These are phyloP conservation scores for Lophiostoma macrostomum DNA, from an alignment of 495 filamentous ascomycete genomes.

Conservation along the genomic window DNA sequence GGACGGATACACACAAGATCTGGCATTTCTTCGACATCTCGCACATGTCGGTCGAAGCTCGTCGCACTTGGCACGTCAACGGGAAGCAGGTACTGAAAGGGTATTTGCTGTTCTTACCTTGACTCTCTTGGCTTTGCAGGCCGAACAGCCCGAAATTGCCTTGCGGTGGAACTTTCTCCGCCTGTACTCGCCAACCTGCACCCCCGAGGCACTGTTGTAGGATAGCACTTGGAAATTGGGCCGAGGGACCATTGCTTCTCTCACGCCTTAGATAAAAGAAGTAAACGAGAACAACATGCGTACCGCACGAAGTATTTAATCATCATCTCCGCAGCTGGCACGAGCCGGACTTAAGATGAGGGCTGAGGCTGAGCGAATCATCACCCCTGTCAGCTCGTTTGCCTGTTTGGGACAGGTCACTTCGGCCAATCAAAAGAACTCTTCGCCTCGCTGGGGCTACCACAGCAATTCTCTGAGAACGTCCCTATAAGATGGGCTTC, in stretches of 20 bases:
- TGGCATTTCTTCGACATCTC: slow-evolving; percentile 9
- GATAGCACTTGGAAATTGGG: slow-evolving; percentile 10
- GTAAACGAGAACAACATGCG: background rate
- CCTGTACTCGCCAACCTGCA: slow-evolving; percentile 3
- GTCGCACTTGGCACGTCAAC: slow-evolving; percentile 4
- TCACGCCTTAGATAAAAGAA: background rate
- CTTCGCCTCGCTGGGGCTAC: background rate
- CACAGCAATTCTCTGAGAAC: background rate
- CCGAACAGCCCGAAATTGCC: background rate
- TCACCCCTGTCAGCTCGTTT: background rate
- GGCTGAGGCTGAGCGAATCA: background rate
- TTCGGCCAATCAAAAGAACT: background rate
- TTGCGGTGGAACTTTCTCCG: slow-evolving; percentile 4
- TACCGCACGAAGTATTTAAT: too few relatives aligned
- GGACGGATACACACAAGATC: slow-evolving; percentile 1
- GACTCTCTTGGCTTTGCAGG: slow-evolving; percentile 7
- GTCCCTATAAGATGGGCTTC: background rate
- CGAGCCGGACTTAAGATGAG: background rate
- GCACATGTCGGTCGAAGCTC: slow-evolving; percentile 4
- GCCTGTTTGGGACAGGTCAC: background rate
- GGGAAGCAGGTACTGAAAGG: background rate
- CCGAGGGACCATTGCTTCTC: background rate
- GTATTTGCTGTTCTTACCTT: slow-evolving; percentile 1
- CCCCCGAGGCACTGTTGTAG: background rate
- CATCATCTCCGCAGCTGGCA: background rate